Conservation (phyloP, 352 stramenopile genomes). For the Phytophthora pseudosyringae region DNA sequence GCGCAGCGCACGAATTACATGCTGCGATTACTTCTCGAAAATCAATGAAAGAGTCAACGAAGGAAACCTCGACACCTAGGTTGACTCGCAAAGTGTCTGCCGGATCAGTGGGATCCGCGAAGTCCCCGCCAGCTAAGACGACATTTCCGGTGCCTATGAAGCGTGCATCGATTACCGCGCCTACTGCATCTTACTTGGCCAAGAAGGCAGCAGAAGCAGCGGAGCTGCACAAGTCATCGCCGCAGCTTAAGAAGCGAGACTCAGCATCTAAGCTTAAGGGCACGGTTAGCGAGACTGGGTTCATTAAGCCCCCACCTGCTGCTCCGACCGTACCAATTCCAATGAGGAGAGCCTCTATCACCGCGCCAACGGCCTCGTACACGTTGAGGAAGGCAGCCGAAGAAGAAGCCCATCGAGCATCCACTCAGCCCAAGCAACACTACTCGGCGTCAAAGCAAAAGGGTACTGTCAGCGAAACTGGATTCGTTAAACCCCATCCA, state of each 20-base stretch:
- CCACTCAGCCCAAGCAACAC: conserved; percentile 17
- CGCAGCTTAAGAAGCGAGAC: conserved; percentile 23
- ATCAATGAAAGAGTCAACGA: conserved; percentile 10
- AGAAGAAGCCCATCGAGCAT: conserved; percentile 12
- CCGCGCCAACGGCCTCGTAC: conserved; percentile 37
- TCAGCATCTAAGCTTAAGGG: conserved; percentile 22
- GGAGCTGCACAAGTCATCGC: conserved; percentile 12
- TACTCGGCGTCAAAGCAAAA: conserved; percentile 14
- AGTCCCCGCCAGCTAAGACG: conserved; percentile 18
- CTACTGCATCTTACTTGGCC: conserved; percentile 35
- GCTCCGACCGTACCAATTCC: conserved; percentile 31
- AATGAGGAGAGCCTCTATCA: conserved; percentile 44
- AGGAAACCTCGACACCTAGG: conserved; percentile 17
- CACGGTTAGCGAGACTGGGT: conserved; percentile 27
- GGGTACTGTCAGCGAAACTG: conserved; percentile 22
- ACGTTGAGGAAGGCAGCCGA: conserved; percentile 31
- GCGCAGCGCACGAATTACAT: conserved; percentile 16
- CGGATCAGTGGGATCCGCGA: conserved; percentile 34
- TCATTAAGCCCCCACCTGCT: conserved; percentile 29
- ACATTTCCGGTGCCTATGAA: conserved; percentile 32
- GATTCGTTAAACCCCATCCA: conserved; percentile 38
- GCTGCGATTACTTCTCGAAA: conserved; percentile 14
- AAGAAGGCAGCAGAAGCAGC: conserved; percentile 32
- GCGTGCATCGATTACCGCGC: conserved; percentile 37
- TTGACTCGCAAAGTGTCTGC: conserved; percentile 32